A percentile compares a stretch with the other conserved stretches of the same genome.
phyloP scores from a whole-genome alignment of 2,329 filamentous ascomycete species.

The Xylariaceae sp. region DNA sequence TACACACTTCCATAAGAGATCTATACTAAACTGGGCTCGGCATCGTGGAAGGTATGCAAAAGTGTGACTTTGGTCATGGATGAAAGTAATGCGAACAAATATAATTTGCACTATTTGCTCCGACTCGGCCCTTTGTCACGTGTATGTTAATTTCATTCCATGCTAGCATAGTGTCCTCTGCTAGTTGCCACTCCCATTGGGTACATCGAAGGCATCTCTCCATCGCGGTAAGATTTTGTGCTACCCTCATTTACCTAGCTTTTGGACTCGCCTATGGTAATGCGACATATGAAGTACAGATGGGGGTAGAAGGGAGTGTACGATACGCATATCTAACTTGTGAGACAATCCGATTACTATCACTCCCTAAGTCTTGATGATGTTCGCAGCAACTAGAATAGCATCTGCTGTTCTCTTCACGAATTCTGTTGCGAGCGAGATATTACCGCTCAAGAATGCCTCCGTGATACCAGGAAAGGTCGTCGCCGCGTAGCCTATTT shows the following conservation, averaged over 20 bases:
- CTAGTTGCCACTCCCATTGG: too few species aligned
- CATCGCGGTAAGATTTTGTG: too few species aligned
- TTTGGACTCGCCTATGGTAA: neutral
- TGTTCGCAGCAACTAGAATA: constrained; percentile 23
- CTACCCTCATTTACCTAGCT: too few species aligned
- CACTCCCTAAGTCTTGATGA: constrained; percentile 21
- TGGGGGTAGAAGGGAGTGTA: neutral
- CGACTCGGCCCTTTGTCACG: too few species aligned
- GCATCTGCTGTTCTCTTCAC: constrained; percentile 28
- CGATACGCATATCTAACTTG: neutral
- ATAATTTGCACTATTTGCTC: too few species aligned
- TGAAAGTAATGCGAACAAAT: too few species aligned
- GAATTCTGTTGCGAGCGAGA: constrained; percentile 25
- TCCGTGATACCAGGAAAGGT: constrained; percentile 32
- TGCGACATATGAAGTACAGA: neutral
- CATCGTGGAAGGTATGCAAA: too few species aligned
- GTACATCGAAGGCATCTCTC: too few species aligned
- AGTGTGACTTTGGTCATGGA: too few species aligned
- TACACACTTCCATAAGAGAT: constrained; percentile 26
- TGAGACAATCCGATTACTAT: neutral
- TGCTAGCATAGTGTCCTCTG: too few species aligned
- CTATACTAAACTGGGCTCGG: too few species aligned
- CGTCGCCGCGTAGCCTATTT: constrained; percentile 28
- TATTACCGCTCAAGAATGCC: constrained; percentile 22
- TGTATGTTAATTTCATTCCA: too few species aligned